Conservation (phyloP, 2,329 filamentous ascomycete species). For the Apiospora koreana region DNA sequence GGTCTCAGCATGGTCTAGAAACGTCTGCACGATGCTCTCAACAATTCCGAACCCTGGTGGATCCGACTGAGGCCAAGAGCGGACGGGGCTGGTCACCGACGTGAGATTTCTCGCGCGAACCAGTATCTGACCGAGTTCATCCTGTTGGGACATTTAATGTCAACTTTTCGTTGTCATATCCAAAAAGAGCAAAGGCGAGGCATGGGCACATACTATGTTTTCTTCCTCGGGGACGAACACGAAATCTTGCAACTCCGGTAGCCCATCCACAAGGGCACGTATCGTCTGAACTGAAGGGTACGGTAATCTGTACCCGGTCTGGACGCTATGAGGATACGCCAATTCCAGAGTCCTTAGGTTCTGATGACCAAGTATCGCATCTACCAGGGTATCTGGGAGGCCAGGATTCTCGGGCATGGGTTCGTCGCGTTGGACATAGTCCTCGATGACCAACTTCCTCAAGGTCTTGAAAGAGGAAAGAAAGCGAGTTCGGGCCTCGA, state of each 20-base stretch:
- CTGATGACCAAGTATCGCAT: slow-evolving; percentile 11
- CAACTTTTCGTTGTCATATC: too few relatives aligned
- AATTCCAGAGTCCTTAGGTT: slow-evolving; percentile 7
- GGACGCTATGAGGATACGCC: not conserved
- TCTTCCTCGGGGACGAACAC: slow-evolving; percentile 4
- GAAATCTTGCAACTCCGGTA: slow-evolving; percentile 13
- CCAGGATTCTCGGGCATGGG: not conserved
- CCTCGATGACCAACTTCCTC: slow-evolving; percentile 5
- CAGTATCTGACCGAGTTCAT: not conserved
- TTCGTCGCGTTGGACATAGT: not conserved
- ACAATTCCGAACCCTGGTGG: not conserved
- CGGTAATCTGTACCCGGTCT: not conserved
- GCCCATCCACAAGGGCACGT: slow-evolving; percentile 3
- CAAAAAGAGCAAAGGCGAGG: too few relatives aligned
- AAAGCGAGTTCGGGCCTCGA: slow-evolving; percentile 9
- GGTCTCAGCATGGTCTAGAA: not conserved
- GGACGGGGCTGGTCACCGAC: not conserved
- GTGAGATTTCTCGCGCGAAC: not conserved
- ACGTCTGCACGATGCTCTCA: not conserved
- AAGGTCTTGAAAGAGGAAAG: slow-evolving; percentile 13
- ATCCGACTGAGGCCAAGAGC: not conserved
- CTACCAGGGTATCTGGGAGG: slow-evolving; percentile 4
- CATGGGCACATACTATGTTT: not conserved
- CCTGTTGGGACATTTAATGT: too few relatives aligned
- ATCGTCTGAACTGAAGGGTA: not conserved